Evolutionary conservation across 257 asterid genomes (phyloP).

Genomic region (Fraxinus americana): DNA sequence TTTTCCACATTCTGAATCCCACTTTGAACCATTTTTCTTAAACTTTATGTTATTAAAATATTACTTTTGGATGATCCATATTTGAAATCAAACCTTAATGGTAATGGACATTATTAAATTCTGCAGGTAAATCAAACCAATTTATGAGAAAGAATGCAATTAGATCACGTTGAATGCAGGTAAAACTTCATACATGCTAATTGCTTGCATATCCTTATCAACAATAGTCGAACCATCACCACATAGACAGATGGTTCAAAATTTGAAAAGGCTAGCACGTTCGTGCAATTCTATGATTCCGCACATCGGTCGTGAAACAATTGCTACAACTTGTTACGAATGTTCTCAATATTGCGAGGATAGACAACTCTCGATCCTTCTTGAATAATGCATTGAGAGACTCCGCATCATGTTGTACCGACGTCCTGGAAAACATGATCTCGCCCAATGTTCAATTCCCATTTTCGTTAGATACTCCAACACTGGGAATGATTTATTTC

Average conservation of each 20-base stretch:
- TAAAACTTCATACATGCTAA: not conserved
- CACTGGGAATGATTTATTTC: too few relatives aligned
- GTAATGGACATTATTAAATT: not conserved
- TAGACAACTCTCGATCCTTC: too few relatives aligned
- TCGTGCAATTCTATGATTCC: too few relatives aligned
- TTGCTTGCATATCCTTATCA: not conserved
- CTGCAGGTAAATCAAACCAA: not conserved
- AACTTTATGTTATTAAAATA: not conserved
- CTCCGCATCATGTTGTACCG: too few relatives aligned
- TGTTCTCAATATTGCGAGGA: too few relatives aligned
- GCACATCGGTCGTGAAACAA: too few relatives aligned
- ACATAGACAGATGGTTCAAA: too few relatives aligned
- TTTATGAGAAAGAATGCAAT: not conserved
- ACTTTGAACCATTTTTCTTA: not conserved
- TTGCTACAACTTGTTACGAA: too few relatives aligned
- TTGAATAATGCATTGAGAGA: too few relatives aligned
- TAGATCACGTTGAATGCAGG: not conserved
- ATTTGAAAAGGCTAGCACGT: not conserved
- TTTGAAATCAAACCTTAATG: not conserved
- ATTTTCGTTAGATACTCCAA: too few relatives aligned
- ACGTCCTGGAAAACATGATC: too few relatives aligned
- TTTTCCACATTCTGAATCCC: not conserved
- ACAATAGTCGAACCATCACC: slow-evolving; percentile 12
- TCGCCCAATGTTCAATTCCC: too few relatives aligned
- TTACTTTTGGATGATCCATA: not conserved